A percentile compares a stretch with the other conserved stretches of the same genome.
Conservation (phyloP, 2,329 filamentous ascomycete species). For the Rutstroemia sydowiana region DNA sequence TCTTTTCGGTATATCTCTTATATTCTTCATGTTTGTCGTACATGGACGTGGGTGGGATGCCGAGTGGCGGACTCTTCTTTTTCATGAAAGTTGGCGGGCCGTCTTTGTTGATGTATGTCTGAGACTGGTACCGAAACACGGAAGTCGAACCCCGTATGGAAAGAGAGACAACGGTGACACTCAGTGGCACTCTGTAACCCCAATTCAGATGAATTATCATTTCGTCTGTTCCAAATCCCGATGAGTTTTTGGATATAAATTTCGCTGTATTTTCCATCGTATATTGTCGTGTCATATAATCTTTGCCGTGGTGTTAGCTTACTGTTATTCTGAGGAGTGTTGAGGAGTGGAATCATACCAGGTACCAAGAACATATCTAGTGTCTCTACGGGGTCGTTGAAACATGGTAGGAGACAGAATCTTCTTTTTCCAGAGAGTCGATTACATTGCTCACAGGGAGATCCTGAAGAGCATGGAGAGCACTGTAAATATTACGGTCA, state of each 20-base stretch:
- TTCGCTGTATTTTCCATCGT: slow-evolving; percentile 24
- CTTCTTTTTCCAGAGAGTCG: slow-evolving; percentile 26
- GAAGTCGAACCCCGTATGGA: slow-evolving; percentile 17
- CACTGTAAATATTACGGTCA: no score
- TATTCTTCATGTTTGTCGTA: slow-evolving; percentile 25
- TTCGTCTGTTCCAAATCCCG: slow-evolving; percentile 22
- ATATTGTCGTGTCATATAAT: slow-evolving; percentile 25
- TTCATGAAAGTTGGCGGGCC: slow-evolving; percentile 15
- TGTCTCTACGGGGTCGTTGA: slow-evolving; percentile 28
- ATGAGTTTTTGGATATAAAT: slow-evolving; percentile 23
- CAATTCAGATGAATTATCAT: slow-evolving; percentile 23
- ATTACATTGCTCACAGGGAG: slow-evolving; percentile 27
- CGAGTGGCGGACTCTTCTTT: slow-evolving; percentile 25
- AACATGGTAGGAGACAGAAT: slow-evolving; percentile 28
- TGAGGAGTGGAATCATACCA: slow-evolving; percentile 15
- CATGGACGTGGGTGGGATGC: slow-evolving; percentile 24
- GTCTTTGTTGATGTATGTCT: slow-evolving; percentile 14
- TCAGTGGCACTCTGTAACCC: slow-evolving; percentile 22
- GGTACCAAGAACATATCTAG: slow-evolving; percentile 25
- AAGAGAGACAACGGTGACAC: slow-evolving; percentile 24
- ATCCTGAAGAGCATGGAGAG: slow-evolving; percentile 28
- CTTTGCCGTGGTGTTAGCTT: slow-evolving; percentile 14
- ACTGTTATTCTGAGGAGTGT: neutral
- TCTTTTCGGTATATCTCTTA: slow-evolving; percentile 21
- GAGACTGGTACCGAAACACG: slow-evolving; percentile 20